Conservation (phyloP, 352 stramenopile genomes). For the Aphanomyces invadans region DNA sequence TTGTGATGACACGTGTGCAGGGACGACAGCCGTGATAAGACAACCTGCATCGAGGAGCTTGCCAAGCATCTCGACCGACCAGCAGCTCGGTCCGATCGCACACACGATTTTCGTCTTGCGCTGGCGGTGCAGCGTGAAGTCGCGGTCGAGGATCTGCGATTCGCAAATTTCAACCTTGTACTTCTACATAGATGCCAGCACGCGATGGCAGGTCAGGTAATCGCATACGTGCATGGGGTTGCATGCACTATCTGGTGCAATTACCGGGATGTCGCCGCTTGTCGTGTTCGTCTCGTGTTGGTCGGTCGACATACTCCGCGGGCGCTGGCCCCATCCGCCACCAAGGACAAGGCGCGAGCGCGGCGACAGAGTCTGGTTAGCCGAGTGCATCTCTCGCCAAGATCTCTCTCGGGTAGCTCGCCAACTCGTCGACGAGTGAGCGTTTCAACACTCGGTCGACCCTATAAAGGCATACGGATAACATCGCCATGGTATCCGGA, state of each 20-base stretch:
- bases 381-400: conserved; percentile 1
- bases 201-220: too few relatives aligned
- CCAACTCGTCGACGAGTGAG: too few relatives aligned
- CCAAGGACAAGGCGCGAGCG: conserved; percentile 11
- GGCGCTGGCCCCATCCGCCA: conserved; percentile 13
- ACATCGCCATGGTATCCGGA: background rate
- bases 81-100: conserved; percentile 96
- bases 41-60: conserved; percentile 24
- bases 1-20: conserved; percentile 42
- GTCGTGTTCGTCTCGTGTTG: conserved; percentile 12
- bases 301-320: conserved; percentile 7
- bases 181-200: conserved; percentile 4
- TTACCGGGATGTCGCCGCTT: conserved; percentile 8
- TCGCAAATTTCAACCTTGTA: conserved; percentile 52
- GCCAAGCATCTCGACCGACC: conserved; percentile 93
- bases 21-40: background rate
- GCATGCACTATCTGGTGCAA: background rate
- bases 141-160: conserved; percentile 61
- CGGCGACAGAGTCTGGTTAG: conserved; percentile 20
- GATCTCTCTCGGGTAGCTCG: background rate
- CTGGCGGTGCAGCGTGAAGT: conserved; percentile 27
- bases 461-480: too few relatives aligned
- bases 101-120: conserved; percentile 99
- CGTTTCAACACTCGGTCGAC: too few relatives aligned
- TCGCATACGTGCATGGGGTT: background rate